Conservation (phyloP, 139 green algal genomes). For the Mychonastes homosphaera region DNA sequence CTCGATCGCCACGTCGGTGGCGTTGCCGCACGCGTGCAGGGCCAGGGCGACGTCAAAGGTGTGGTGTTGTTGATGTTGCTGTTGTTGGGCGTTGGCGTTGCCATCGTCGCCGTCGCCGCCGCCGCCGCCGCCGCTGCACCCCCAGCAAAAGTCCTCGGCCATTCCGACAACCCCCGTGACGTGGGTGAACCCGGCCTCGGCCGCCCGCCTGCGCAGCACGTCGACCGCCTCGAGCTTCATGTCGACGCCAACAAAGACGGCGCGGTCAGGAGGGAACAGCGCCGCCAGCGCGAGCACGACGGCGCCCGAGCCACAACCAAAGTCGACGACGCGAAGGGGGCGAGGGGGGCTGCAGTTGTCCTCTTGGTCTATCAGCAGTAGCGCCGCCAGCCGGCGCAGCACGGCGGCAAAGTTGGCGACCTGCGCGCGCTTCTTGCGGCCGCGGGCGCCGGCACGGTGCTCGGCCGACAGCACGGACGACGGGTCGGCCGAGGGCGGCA, state of each 20-base stretch:
- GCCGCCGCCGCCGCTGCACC: background rate
- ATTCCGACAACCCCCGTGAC: constrained; percentile 6
- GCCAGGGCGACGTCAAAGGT: constrained; percentile 56
- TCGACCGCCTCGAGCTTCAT: constrained; percentile 53
- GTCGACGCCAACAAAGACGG: constrained; percentile 48
- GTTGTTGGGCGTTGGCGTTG: background rate
- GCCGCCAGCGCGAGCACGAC: constrained; percentile 52
- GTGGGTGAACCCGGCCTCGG: constrained; percentile 38
- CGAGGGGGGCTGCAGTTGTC: background rate
- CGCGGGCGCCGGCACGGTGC: too few relatives aligned
- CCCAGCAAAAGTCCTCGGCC: background rate
- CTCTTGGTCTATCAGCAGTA: background rate
- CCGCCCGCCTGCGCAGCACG: constrained; percentile 35
- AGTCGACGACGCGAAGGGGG: constrained; percentile 48
- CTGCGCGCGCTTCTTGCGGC: constrained; percentile 31
- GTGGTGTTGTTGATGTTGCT: constrained; percentile 34
- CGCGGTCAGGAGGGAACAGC: constrained; percentile 40
- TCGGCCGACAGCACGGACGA: too few relatives aligned
- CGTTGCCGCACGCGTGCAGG: constrained; percentile 66
- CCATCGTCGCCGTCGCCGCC: background rate
- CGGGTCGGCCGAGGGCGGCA: too few relatives aligned
- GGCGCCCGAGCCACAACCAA: constrained; percentile 57
- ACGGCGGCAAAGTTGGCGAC: constrained; percentile 41
- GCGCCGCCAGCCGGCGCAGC: constrained; percentile 23
- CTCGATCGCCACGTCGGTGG: constrained; percentile 52